Conservation (phyloP, 2,329 filamentous ascomycete genomes). For the Thyridium curvatum region DNA sequence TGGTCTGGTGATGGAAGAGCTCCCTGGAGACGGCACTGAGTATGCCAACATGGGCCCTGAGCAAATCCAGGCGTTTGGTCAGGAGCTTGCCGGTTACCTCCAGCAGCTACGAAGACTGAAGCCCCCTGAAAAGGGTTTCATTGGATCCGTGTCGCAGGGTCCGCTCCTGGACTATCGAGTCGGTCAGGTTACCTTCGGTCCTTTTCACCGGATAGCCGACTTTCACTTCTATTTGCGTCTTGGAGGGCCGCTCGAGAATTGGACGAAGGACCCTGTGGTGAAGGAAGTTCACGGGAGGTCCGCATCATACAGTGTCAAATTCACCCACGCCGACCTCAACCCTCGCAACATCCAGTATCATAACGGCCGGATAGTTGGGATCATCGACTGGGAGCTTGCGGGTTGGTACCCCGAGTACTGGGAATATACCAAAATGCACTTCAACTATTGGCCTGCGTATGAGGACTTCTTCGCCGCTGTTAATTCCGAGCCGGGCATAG, state of each 20-base stretch:
- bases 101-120: background rate
- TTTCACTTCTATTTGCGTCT: constrained; percentile 1
- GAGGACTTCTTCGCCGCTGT: too few relatives aligned
- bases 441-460: too few relatives aligned
- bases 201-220: background rate
- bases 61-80: background rate
- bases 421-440: constrained; percentile 16
- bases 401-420: constrained; percentile 39
- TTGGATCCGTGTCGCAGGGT: background rate
- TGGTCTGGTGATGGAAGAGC: background rate
- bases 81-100: background rate
- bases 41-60: too few relatives aligned
- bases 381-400: constrained; percentile 42
- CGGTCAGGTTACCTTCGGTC: background rate
- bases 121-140: background rate
- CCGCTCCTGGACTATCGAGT: background rate
- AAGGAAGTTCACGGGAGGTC: background rate
- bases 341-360: constrained; percentile 34
- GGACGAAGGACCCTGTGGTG: background rate
- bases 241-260: background rate
- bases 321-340: constrained; percentile 1
- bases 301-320: background rate
- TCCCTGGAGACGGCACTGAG: background rate
- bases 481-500: too few relatives aligned
- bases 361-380: constrained; percentile 30